phyloP scores from a whole-genome alignment of 2,329 filamentous ascomycete genomes.

The Aspergillus puulaauensis region DNA sequence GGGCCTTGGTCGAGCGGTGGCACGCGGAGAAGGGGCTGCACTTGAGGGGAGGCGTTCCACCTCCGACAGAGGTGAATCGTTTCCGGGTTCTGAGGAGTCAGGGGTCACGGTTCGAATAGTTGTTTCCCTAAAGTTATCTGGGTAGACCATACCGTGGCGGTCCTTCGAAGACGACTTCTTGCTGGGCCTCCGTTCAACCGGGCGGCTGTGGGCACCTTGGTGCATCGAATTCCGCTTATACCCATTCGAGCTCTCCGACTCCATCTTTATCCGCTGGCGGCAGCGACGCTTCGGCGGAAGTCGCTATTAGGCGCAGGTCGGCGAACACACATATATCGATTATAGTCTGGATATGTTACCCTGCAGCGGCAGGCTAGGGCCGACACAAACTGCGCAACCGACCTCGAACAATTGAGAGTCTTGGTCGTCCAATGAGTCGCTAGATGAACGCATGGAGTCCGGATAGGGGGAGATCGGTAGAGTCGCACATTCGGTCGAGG shows the following conservation, averaged over 20 bases:
- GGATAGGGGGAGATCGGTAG: slow-evolving; percentile 24
- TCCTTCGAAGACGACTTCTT: slow-evolving; percentile 50
- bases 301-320: slow-evolving; percentile 28
- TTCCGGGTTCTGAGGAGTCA: slow-evolving; percentile 40
- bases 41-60: slow-evolving; percentile 32
- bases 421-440: slow-evolving; percentile 31
- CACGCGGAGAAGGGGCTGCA: slow-evolving; percentile 37
- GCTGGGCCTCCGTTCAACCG: slow-evolving; percentile 45
- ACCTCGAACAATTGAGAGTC: slow-evolving; percentile 34
- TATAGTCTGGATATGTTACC: slow-evolving; percentile 23
- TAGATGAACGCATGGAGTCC: slow-evolving; percentile 43
- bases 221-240: slow-evolving; percentile 42
- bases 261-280: slow-evolving; percentile 35
- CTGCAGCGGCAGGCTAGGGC: slow-evolving; percentile 24
- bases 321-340: slow-evolving; percentile 21
- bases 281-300: slow-evolving; percentile 21
- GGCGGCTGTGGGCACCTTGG: slow-evolving; percentile 38
- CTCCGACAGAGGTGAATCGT: slow-evolving; percentile 41
- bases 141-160: slow-evolving; percentile 47
- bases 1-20: slow-evolving; percentile 33
- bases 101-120: slow-evolving; percentile 49
- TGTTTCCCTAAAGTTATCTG: slow-evolving; percentile 45
- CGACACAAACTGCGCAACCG: slow-evolving; percentile 28
- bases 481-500: slow-evolving; percentile 40
- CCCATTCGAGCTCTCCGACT: slow-evolving; percentile 42